A percentile compares a stretch with the other conserved stretches of the same genome.
Conservation (phyloP, 495 filamentous ascomycete species). For the Daldinia childiae region DNA sequence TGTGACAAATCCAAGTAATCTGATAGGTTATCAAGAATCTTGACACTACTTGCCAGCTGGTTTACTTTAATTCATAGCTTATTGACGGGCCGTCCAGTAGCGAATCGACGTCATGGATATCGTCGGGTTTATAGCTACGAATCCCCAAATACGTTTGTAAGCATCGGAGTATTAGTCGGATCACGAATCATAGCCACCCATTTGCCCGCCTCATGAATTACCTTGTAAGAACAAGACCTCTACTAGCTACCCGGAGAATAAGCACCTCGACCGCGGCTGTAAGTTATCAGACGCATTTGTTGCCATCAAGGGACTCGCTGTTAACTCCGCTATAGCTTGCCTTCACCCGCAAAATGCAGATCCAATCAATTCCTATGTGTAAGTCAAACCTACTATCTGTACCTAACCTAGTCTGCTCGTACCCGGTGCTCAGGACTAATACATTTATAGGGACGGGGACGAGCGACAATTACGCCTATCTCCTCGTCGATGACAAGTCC, state of each 20-base stretch:
- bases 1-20: slow-evolving; percentile 33
- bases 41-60: slow-evolving; percentile 16
- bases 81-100: slow-evolving; percentile 15
- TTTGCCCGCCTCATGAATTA: slow-evolving; percentile 23
- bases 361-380: slow-evolving; percentile 99
- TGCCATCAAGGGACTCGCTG: slow-evolving; percentile 22
- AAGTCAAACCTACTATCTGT: slow-evolving; percentile 52
- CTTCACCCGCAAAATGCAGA: slow-evolving; percentile 77
- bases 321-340: slow-evolving; percentile 45
- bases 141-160: slow-evolving; percentile 33
- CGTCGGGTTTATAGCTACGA: slow-evolving; percentile 6
- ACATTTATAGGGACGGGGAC: slow-evolving; percentile 78
- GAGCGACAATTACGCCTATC: slow-evolving; percentile 95
- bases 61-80: neutral
- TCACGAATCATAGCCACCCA: slow-evolving; percentile 7
- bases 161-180: slow-evolving; percentile 11
- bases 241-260: slow-evolving; percentile 41
- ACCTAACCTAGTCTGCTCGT: neutral
- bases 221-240: slow-evolving; percentile 34
- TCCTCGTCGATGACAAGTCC: slow-evolving; percentile 89
- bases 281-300: slow-evolving; percentile 16
- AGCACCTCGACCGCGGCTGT: slow-evolving; percentile 45
- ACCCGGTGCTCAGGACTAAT: slow-evolving; percentile 4
- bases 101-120: slow-evolving; percentile 34
- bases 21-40: slow-evolving; percentile 27